Percentiles rank a stretch among this genome's conserved stretches.
These are phyloP conservation scores for Komagataella pastoris DNA, from an alignment of 805 yeast species.

Conservation along the genomic window DNA sequence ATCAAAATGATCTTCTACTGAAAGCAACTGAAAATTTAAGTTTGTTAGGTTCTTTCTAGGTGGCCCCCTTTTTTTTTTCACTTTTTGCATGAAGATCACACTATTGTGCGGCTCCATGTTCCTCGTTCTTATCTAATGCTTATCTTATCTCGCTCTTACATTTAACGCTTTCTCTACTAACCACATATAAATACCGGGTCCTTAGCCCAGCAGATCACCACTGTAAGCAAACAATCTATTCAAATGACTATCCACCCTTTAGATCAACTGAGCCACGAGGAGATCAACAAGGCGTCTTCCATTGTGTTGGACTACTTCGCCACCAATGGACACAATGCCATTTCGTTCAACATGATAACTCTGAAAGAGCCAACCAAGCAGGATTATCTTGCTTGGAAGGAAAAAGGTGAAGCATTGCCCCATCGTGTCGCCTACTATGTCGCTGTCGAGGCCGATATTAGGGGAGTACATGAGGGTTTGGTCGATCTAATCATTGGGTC, in stretches of 20 bases:
- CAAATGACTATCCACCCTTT: conserved; percentile 33
- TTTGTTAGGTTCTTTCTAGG: neutral
- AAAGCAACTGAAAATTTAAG: too few relatives aligned
- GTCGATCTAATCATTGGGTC: conserved; percentile 39
- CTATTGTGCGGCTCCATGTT: neutral
- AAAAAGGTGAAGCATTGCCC: conserved; percentile 44
- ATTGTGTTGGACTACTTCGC: conserved; percentile 34
- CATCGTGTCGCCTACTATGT: conserved; percentile 60
- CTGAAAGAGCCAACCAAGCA: conserved; percentile 59
- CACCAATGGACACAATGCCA: conserved; percentile 16
- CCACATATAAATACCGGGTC: neutral
- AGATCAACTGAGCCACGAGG: conserved; percentile 56
- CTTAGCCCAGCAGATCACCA: neutral
- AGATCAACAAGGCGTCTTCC: conserved; percentile 44
- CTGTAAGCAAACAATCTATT: neutral
- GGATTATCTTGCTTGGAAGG: conserved; percentile 54
- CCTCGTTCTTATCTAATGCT: neutral
- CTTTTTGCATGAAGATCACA: neutral
- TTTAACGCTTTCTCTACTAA: neutral
- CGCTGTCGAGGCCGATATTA: conserved; percentile 39
- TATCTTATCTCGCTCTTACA: neutral
- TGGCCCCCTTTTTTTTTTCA: neutral
- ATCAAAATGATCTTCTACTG: too few relatives aligned
- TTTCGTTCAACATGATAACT: conserved; percentile 57
- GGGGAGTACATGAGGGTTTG: conserved; percentile 61